Base-by-base conservation (phyloP, 257 asterid species). In the Phtheirospermum japonicum region DNA sequence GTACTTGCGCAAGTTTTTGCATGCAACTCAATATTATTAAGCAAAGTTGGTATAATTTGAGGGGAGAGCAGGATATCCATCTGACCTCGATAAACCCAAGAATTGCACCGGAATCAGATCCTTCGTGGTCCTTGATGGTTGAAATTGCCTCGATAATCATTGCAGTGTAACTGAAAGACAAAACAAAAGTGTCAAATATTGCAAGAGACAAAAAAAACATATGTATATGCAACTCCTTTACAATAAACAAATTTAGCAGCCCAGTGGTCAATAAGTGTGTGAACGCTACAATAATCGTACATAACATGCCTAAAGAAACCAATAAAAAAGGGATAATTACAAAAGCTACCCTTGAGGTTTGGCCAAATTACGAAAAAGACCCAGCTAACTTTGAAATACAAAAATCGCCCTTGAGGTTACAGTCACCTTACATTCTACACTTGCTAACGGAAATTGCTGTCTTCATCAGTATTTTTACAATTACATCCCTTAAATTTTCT, bases 61-160 rank as follows among this genome's bases (percentile, higher is more conserved):
- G 17, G 13, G 18, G 7, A 42, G 17, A 42, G 13, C 49, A 23
- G 28, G 28, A 23, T 23, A 23, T 1, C 28, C 28, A 23, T 23
- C 28, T 23, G 28, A 48, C 54, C 54, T 48, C 54, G 16, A 48
- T 48, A 48, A 48, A 48, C 54, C 54, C 54, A 8, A 48, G 9
- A 9, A 48, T 48, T 17, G 54, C 28, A 48, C 9, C 54, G 16
- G 28, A 16, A 48, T 48, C 54, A 48, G 54, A 48, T 48, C 54
- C 54, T 4, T 18, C 28, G 5, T 20, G 3, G 12, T 48, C 54
- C 54, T 48, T 48, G 28, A 48, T 14, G 54, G 54, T 48, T 17
- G 30, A 48, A 19, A 48, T 48, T 17, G 54, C 54, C 12, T 48
- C 54, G 4, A 48, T 19, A 18, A 48, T 17, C 54, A 48, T 48